These are phyloP conservation scores for Apiotrichum gracile DNA, from an alignment of 1,284 basidiomycete species.

Conservation along the genomic window DNA sequence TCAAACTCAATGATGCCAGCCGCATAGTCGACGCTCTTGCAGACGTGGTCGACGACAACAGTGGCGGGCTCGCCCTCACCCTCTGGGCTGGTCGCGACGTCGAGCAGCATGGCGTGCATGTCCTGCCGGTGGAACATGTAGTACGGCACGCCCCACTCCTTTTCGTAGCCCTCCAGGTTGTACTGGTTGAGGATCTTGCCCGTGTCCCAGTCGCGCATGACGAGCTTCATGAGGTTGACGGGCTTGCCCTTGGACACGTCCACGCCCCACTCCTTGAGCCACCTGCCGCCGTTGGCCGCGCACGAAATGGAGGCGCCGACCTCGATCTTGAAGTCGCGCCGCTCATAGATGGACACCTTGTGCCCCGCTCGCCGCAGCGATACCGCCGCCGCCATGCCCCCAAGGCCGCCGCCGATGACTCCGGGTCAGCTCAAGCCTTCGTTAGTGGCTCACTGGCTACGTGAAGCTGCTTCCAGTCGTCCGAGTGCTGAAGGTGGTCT, in stretches of 20 bases:
- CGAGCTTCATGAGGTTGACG: conserved; percentile 31
- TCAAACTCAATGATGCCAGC: conserved; percentile 36
- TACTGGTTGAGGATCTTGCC: conserved; percentile 36
- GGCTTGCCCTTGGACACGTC: conserved; percentile 28
- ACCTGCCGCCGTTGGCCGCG: conserved; percentile 32
- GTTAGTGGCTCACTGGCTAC: conserved; percentile 7
- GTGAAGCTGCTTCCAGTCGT: conserved; percentile 12
- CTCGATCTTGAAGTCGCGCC: conserved; percentile 35
- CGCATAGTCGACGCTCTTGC: conserved; percentile 35
- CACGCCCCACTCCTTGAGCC: conserved; percentile 37
- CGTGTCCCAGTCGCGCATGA: conserved; percentile 37
- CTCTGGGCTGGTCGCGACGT: conserved; percentile 27
- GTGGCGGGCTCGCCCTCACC: conserved; percentile 31
- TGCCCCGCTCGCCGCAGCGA: conserved; percentile 35
- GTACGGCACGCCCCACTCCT: conserved; percentile 37
- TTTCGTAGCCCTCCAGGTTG: conserved; percentile 30
- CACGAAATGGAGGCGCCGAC: conserved; percentile 41
- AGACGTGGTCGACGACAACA: conserved; percentile 40
- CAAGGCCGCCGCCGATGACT: conserved; percentile 36
- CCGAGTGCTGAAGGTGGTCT: not conserved
- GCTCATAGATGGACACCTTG: conserved; percentile 32
- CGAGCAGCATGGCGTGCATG: conserved; percentile 41
- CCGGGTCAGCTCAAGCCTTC: not conserved
- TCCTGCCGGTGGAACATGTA: conserved; percentile 44
- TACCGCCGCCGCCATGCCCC: conserved; percentile 31